Percentiles rank a stretch among this genome's conserved stretches.
These are phyloP conservation scores for Parmelia sp. DNA, from an alignment of 495 filamentous ascomycete genomes.

Conservation along the genomic window DNA sequence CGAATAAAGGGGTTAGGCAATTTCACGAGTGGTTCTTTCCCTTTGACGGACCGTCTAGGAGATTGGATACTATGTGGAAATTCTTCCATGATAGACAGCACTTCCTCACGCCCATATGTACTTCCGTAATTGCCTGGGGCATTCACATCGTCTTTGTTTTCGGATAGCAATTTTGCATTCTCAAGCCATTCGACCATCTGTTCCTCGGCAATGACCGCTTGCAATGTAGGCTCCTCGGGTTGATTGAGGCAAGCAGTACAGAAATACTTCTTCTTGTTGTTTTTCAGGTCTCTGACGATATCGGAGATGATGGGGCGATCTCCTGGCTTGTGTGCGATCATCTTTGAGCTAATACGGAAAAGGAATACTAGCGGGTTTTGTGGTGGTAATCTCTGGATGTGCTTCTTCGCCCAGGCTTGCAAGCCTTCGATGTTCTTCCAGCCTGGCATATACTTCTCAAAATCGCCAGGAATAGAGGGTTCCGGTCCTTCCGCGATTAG, in stretches of 20 bases:
- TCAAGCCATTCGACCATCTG: background rate
- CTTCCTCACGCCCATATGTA: background rate
- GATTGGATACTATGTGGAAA: background rate
- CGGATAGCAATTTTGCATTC: background rate
- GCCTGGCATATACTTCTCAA: conserved; percentile 5
- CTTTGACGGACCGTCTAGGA: background rate
- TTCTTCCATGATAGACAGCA: background rate
- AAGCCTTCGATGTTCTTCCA: conserved; percentile 7
- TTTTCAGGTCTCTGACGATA: conserved; percentile 1
- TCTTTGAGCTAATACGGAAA: conserved; percentile 1
- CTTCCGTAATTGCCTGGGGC: background rate
- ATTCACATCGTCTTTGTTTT: background rate
- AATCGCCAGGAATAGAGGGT: background rate
- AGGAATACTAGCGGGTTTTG: conserved; percentile 3
- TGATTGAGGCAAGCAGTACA: conserved; percentile 5
- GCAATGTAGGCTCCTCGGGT: conserved; percentile 4
- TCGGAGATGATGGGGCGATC: conserved; percentile 1
- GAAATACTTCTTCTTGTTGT: background rate
- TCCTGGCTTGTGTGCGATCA: background rate
- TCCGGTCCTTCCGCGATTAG: background rate
- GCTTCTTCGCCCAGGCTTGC: conserved; percentile 1
- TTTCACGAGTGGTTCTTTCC: no score
- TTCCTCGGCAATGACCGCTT: conserved; percentile 8
- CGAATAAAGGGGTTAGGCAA: no score
- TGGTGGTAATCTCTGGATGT: background rate